Base-by-base conservation (phyloP, 2,329 filamentous ascomycete genomes). In the Epichloe hybrida region DNA sequence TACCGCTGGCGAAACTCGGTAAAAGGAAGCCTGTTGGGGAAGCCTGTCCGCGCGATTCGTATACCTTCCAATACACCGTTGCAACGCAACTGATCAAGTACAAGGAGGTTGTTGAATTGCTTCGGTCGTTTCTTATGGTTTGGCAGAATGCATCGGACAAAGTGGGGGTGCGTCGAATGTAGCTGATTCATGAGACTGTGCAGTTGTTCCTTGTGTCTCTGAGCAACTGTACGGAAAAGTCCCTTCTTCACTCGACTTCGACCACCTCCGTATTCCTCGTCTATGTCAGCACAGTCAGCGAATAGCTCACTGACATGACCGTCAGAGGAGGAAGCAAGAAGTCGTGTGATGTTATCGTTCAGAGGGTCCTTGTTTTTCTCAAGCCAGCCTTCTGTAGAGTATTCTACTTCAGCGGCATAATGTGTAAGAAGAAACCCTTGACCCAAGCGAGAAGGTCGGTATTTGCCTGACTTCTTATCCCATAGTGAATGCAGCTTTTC, bases 21-120 rank as follows among this genome's bases (percentile, higher is more conserved):
- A 64, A 98, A 98, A 0, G 87, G 79, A 35, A 98, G 75, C 58
- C 93, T 79, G 64, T 98, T 98, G 48, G 93, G 93, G 65, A 98
- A 98, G 23, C 93, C 93, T 5, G 94, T 98, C 44, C 93, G 82
- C 23, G 93, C 93, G 66, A 98, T 98, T 54, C 93, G 81, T 62
- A 98, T 98, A 55, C 93, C 93, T 69, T 98, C 93, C n/a, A 98
- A 75, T 3, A 98, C 93, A 85, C 93, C 93, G 64, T 98, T 98
- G 70, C 93, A 98, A 49, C 93, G 83, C n/a, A 98, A 73, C 65
- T 98, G 94, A 61, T 98, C 93, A 5, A 98, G 76, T 2, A 98
- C 94, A n/a, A 98, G 79, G 2, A 89, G 80, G 3, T 87, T 88
- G 62, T 86, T 87, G 66, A 97, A 88, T 63, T 90, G 86, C 68